Evolutionary conservation across 2,329 filamentous ascomycete genomes (phyloP), one percentile per base, ranked within the genome.

Genomic region (Metarhizium guizhouense): DNA sequence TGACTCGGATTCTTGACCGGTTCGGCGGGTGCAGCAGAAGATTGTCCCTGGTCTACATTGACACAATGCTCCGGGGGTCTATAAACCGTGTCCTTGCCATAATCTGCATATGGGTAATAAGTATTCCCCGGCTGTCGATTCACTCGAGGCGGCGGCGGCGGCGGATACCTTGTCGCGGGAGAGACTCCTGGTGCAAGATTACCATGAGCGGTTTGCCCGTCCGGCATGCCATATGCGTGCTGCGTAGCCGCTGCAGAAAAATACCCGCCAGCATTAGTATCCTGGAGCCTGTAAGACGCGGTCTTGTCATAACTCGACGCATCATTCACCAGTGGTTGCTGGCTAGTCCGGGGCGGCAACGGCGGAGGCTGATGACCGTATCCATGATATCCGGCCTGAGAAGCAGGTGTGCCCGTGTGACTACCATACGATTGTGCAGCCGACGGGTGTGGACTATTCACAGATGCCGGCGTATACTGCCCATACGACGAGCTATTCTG

Each of bases 161-260:
- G 25, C 16, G 45, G 45, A 30, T 30, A 29, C n/a, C 7, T 14
- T 8, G 20, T 48, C 45, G 45, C 8, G 20, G 45, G 16, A 30
- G 45, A 29, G 4, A 16, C 25, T 8, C 0, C 10, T 0, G 45
- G 42, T 0, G 0, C n/a, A 0, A 3, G 18, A 20, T 45, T 14
- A 4, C 2, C 11, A 16, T 25, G n/a, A 14, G 42, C 14, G 38
- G 38, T 18, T 11, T 45, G 42, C 18, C 18, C 16, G n/a, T 20
- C 1, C 18, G n/a, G 10, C 18, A 3, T 20, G 7, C 7, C 42
- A 20, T 45, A 20, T 7, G 42, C 42, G 2, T 5, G 18, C 42
- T 45, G 16, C 7, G 42, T 45, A 45, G 42, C 6, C n/a, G 42
- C 42, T n/a, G n/a, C 18, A 7, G 42, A 11, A 45, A 5, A 6